Percentiles rank a stretch among this genome's conserved stretches.
Evolutionary conservation across 768 basidiomycete genomes (phyloP).

Genomic region (Suillus alpinus): DNA sequence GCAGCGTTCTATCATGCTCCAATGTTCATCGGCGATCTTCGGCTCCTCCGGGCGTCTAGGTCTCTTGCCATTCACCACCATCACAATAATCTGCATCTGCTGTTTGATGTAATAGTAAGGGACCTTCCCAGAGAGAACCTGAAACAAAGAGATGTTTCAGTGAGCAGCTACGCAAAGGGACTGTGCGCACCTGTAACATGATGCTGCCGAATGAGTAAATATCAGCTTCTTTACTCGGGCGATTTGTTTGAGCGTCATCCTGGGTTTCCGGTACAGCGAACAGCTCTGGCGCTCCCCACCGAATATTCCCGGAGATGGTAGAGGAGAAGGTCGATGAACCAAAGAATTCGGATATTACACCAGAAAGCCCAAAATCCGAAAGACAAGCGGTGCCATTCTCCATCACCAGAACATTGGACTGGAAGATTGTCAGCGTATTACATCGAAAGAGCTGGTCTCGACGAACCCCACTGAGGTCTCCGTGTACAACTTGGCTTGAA

Average conservation of each 20-base stretch:
- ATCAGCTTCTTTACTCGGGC: slow-evolving; percentile 5
- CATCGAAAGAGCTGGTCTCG: not conserved
- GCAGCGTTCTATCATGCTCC: slow-evolving; percentile 7
- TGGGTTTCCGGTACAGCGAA: slow-evolving; percentile 15
- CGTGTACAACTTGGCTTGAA: slow-evolving; percentile 4
- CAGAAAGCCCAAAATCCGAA: slow-evolving; percentile 46
- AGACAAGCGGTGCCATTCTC: slow-evolving; percentile 37
- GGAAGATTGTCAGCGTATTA: not conserved
- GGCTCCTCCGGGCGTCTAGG: slow-evolving; percentile 7
- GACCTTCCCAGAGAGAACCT: slow-evolving; percentile 9
- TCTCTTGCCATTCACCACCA: slow-evolving; percentile 4
- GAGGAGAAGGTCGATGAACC: slow-evolving; percentile 31
- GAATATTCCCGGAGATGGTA: slow-evolving; percentile 33
- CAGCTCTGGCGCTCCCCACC: slow-evolving; percentile 42
- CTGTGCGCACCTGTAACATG: slow-evolving; percentile 1
- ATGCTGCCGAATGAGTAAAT: slow-evolving; percentile 27
- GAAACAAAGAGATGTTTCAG: not conserved
- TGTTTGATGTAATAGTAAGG: slow-evolving; percentile 8
- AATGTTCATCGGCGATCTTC: slow-evolving; percentile 5
- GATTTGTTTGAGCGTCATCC: slow-evolving; percentile 12
- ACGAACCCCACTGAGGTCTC: slow-evolving; percentile 8
- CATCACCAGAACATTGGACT: slow-evolving; percentile 47
- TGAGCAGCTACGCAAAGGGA: not conserved
- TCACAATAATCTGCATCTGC: slow-evolving; percentile 3
- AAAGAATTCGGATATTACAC: slow-evolving; percentile 24